A percentile compares a stretch with the other conserved stretches of the same genome.
These are phyloP conservation scores for Immersiella caudata DNA, from an alignment of 495 filamentous ascomycete species.

Conservation along the genomic window DNA sequence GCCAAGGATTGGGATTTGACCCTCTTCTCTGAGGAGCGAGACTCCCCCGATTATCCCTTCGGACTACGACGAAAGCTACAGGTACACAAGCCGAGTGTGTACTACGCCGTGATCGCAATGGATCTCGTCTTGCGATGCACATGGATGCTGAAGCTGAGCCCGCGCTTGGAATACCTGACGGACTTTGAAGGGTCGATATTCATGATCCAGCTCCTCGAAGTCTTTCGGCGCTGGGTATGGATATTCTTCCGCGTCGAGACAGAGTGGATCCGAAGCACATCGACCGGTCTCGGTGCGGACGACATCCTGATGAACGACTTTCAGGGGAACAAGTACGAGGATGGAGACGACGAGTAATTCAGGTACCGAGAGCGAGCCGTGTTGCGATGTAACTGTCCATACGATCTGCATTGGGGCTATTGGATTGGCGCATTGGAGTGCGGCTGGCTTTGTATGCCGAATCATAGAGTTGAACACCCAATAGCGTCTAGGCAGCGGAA, in stretches of 20 bases:
- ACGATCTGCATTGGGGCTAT: conserved; percentile 2
- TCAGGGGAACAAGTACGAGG: conserved; percentile 44
- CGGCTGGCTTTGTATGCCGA: not conserved
- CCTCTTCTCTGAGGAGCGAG: conserved; percentile 63
- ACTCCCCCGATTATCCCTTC: conserved; percentile 66
- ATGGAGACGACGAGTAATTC: conserved; percentile 43
- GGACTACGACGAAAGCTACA: conserved; percentile 74
- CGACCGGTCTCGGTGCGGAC: conserved; percentile 41
- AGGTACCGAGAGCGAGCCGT: not conserved
- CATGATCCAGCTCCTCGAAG: conserved; percentile 81
- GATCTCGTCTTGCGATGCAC: conserved; percentile 85
- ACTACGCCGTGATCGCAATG: conserved; percentile 78
- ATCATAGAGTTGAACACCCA: not conserved
- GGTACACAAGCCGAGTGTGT: conserved; percentile 67
- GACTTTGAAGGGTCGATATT: conserved; percentile 86
- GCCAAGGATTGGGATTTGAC: conserved; percentile 95
- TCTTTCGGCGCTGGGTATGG: conserved; percentile 92
- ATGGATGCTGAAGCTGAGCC: conserved; percentile 83
- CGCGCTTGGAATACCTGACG: conserved; percentile 76
- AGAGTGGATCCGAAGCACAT: conserved; percentile 69
- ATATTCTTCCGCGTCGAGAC: conserved; percentile 93
- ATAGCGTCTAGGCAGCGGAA: conserved; percentile 6
- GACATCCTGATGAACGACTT: conserved; percentile 52
- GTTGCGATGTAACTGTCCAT: not conserved
- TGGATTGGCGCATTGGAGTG: not conserved